Conservation (phyloP, 306 rosid species). For the Malus sieversii region DNA sequence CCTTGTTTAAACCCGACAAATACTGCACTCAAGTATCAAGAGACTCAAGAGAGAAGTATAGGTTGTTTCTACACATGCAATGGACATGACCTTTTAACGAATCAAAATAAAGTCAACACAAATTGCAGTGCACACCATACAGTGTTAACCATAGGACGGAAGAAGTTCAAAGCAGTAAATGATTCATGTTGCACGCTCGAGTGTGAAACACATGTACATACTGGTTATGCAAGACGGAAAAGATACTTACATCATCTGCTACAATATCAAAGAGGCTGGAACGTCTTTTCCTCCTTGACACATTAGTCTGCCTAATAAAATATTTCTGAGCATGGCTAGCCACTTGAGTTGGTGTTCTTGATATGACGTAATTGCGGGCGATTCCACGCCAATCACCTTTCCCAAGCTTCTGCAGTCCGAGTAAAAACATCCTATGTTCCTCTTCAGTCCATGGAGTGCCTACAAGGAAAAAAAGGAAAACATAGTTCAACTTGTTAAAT, state of each 20-base stretch:
- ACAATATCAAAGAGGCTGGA: constrained; percentile 92
- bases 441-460: constrained; percentile 99
- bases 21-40: neutral
- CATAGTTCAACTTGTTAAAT: neutral
- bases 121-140: constrained; percentile 1
- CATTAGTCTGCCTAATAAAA: constrained; percentile 89
- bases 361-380: constrained; percentile 79
- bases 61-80: neutral
- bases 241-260: constrained; percentile 78
- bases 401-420: constrained; percentile 92
- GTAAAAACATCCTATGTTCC: constrained; percentile 95
- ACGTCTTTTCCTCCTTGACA: constrained; percentile 88
- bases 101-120: neutral
- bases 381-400: constrained; percentile 99
- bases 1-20: neutral
- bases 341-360: constrained; percentile 98
- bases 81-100: neutral
- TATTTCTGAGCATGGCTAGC: constrained; percentile 99
- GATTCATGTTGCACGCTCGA: neutral
- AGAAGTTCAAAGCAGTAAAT: neutral
- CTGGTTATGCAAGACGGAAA: constrained; percentile 15
- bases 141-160: constrained; percentile 4
- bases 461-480: constrained; percentile 18
- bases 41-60: neutral
- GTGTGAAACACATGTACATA: constrained; percentile 1